Evolutionary conservation across 192 early-diverging fungal species (phyloP).

Genomic region (Chytriomyces sp.): DNA sequence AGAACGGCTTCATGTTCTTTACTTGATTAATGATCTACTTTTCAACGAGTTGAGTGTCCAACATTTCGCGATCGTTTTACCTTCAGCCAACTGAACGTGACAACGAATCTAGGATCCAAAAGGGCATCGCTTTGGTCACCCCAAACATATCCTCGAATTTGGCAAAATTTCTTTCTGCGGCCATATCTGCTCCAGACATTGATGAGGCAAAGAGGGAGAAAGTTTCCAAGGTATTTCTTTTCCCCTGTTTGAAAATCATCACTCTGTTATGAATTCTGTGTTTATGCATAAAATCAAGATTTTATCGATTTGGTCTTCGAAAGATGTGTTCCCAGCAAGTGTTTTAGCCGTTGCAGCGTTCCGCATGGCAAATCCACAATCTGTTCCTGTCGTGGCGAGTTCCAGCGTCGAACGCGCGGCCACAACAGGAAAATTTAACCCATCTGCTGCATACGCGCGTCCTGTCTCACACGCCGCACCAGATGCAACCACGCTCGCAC

Average conservation of each 20-base stretch:
- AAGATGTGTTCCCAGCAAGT: conserved; percentile 1
- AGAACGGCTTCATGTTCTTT: conserved; percentile 6
- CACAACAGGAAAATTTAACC: not conserved
- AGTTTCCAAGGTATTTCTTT: conserved; percentile 1
- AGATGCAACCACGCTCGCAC: not conserved
- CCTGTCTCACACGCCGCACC: no score
- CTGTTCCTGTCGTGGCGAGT: not conserved
- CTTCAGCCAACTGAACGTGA: not conserved
- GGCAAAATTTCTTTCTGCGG: not conserved
- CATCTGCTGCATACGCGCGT: not conserved
- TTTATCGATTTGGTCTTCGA: conserved; percentile 8
- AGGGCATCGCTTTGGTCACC: not conserved
- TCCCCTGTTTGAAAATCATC: not conserved
- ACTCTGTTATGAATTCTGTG: not conserved
- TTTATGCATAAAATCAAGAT: not conserved
- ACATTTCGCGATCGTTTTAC: not conserved
- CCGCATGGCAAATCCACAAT: not conserved
- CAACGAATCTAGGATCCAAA: not conserved
- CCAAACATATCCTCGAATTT: not conserved
- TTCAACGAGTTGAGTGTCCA: conserved; percentile 1
- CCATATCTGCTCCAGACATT: not conserved
- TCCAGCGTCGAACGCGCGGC: not conserved
- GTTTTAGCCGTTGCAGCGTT: not conserved
- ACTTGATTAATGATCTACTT: conserved; percentile 11
- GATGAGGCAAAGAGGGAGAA: conserved; percentile 2